Evolutionary conservation across 75 land plant genomes (phyloP), one percentile per base, ranked within the genome.

Genomic region (Picea sitchensis): DNA sequence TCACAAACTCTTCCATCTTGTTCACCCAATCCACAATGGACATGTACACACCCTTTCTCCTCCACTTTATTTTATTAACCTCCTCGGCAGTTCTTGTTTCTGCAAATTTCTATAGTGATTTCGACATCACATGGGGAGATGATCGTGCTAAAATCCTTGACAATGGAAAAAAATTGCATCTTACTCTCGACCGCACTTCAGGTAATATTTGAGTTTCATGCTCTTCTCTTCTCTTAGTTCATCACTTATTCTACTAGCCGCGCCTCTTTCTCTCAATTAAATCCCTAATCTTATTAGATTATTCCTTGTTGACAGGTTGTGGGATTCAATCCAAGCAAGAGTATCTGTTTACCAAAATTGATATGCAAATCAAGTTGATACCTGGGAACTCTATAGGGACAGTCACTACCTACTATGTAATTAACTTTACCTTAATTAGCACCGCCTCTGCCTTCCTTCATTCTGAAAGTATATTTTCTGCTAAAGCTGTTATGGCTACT

Each of bases 331-430:
- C 93, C 18, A 91, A 91, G 30, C 38, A 83, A 47, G 84, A 78
- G 85, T 93, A 85, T 79, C 59, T 93, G 79, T 93, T 91, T 73
- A 93, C 93, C 13, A 77, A 89, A 59, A 84, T 93, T 18, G 86
- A 84, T 63, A 87, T 93, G 95, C 80, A 87, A 75, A 93, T 93
- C 36, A 93, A 93, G 74, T 82, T 93, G 65, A 77, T 93, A 9
- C 88, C 91, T 20, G 83, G 88, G 0, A 44, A 87, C 83, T 88
- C 92, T 12, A 89, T 91, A 3, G 94, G 90, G 78, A 92, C 87
- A 8, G 92, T 90, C 21, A 75, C 85, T 18, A 89, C 89, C 57
- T 87, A 56, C 59, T 90, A 87, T 83, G 89, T 90, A 38, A 75
- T 82, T 60, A 21, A 41, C 0, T 4, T 68, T 13, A 34, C 1